Percentiles rank a stretch among this genome's conserved stretches.
These are phyloP conservation scores for Eimeria brunetti DNA, from an alignment of 169 alveolate species.

Conservation along the genomic window DNA sequence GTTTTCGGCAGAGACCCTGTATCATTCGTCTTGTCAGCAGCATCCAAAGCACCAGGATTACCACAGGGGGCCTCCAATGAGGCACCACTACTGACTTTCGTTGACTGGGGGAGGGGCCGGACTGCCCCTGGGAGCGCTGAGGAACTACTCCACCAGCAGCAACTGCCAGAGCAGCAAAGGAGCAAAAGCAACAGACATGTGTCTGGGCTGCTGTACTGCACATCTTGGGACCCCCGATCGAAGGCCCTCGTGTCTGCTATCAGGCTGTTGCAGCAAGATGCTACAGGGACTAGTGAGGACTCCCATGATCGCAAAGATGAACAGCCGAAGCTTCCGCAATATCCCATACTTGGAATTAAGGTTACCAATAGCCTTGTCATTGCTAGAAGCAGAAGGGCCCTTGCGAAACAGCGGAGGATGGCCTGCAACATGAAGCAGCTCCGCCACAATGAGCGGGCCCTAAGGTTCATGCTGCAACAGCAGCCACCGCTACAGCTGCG, in stretches of 20 bases:
- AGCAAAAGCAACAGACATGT: neutral
- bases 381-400: slow-evolving; percentile 71
- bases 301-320: neutral
- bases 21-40: neutral
- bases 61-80: neutral
- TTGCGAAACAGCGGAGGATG: slow-evolving; percentile 70
- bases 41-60: neutral
- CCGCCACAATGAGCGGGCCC: slow-evolving; percentile 76
- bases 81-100: slow-evolving; percentile 1
- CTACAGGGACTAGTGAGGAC: neutral
- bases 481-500: slow-evolving; percentile 52
- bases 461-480: slow-evolving; percentile 71
- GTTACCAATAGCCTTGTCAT: slow-evolving; percentile 70
- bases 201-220: slow-evolving; percentile 53
- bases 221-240: slow-evolving; percentile 77
- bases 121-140: slow-evolving; percentile 20
- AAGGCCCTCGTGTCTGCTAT: slow-evolving; percentile 72
- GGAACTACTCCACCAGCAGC: slow-evolving; percentile 47
- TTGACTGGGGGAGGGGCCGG: slow-evolving; percentile 57
- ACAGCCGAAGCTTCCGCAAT: slow-evolving; percentile 18
- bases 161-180: neutral
- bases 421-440: slow-evolving; percentile 74
- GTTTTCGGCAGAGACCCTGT: neutral
- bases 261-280: slow-evolving; percentile 57
- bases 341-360: slow-evolving; percentile 56